Evolutionary conservation across 208 protist species (phyloP).

Genomic region (Porcisia deanei): DNA sequence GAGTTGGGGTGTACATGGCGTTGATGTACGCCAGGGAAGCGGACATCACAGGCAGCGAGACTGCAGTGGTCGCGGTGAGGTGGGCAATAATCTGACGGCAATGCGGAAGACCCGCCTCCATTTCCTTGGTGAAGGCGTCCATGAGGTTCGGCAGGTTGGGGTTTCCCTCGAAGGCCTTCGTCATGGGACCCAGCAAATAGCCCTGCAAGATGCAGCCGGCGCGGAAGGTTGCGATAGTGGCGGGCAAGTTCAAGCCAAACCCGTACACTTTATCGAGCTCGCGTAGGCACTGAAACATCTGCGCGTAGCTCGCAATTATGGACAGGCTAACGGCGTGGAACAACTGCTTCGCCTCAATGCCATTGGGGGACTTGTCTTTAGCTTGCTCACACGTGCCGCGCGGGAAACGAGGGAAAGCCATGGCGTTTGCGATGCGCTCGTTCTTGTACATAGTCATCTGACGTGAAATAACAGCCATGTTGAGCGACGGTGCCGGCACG

Average conservation of each 20-base stretch:
- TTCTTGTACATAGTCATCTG: constrained; percentile 93
- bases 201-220: constrained; percentile 92
- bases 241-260: constrained; percentile 88
- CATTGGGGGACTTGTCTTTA: constrained; percentile 58
- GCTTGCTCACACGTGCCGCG: constrained; percentile 11
- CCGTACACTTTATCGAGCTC: constrained; percentile 89
- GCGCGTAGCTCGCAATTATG: constrained; percentile 91
- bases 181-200: constrained; percentile 88
- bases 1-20: constrained; percentile 76
- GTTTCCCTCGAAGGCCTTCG: constrained; percentile 86
- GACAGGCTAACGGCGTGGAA: constrained; percentile 76
- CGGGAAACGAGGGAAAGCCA: constrained; percentile 36
- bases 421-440: constrained; percentile 87
- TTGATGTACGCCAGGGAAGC: constrained; percentile 86
- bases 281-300: constrained; percentile 93
- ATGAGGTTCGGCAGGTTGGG: constrained; percentile 86
- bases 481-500: constrained; percentile 91
- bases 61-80: constrained; percentile 50
- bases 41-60: constrained; percentile 75
- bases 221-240: constrained; percentile 91
- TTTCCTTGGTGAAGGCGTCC: constrained; percentile 86
- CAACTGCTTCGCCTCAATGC: constrained; percentile 67
- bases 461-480: constrained; percentile 93
- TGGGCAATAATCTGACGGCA: constrained; percentile 72
- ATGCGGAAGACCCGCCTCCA: constrained; percentile 55